Evolutionary conservation across 202 grass and related monocot species (phyloP).

Genomic region (Bolboschoenoplectus hybrid): DNA sequence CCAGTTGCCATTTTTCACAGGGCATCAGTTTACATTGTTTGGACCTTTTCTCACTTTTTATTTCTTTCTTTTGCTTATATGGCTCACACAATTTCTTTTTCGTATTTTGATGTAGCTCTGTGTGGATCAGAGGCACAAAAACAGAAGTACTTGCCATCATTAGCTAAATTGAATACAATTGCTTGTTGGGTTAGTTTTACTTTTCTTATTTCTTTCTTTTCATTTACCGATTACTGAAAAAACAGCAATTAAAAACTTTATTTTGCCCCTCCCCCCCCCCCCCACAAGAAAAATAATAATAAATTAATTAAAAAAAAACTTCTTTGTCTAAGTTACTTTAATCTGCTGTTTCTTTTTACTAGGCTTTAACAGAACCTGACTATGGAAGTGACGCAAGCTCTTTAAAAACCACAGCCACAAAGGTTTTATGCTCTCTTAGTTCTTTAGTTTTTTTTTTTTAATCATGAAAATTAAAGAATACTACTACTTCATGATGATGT

Average conservation of each 20-base stretch:
- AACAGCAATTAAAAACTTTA: background rate
- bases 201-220: conserved; percentile 1
- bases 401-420: conserved; percentile 67
- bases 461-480: background rate
- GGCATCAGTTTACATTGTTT: background rate
- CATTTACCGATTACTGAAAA: background rate
- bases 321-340: conserved; percentile 21
- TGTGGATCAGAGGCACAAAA: conserved; percentile 93
- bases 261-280: background rate
- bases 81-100: conserved; percentile 9
- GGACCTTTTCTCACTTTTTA: no score
- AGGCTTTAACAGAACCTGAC: conserved; percentile 95
- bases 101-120: conserved; percentile 57
- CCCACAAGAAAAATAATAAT: background rate
- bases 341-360: conserved; percentile 35
- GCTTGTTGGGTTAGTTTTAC: conserved; percentile 81
- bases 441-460: background rate
- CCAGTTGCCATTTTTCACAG: background rate
- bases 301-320: background rate
- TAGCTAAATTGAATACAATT: conserved; percentile 63
- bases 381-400: conserved; percentile 95
- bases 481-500: background rate
- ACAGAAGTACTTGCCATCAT: conserved; percentile 82
- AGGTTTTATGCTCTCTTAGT: conserved; percentile 51
- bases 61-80: background rate